phyloP scores from a whole-genome alignment of 768 basidiomycete species.

The Termitomyces sp. region DNA sequence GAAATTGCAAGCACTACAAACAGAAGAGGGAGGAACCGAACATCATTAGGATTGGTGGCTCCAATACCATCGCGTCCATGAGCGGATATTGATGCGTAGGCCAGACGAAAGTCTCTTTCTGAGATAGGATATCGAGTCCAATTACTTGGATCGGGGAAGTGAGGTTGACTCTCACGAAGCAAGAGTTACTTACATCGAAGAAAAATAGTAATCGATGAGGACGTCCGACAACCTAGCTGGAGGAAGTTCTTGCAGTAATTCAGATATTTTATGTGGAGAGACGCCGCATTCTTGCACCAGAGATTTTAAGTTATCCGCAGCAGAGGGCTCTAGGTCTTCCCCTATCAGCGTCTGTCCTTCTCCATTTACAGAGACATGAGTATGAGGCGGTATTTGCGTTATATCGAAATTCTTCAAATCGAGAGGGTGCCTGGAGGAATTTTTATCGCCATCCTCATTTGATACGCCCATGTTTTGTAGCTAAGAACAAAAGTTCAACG shows the following conservation, averaged over 20 bases:
- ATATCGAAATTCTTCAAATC: constrained; percentile 13
- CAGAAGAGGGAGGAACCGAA: constrained; percentile 84
- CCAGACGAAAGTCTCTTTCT: constrained; percentile 72
- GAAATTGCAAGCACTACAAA: constrained; percentile 91
- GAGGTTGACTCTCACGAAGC: constrained; percentile 9
- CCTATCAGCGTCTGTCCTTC: constrained; percentile 25
- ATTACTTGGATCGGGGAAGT: constrained; percentile 47
- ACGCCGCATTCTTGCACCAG: constrained; percentile 93
- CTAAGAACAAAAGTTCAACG: constrained; percentile 7
- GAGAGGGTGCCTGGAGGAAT: constrained; percentile 6
- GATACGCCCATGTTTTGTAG: constrained; percentile 23
- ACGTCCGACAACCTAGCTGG: constrained; percentile 69
- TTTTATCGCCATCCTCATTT: constrained; percentile 8
- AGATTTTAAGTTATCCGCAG: constrained; percentile 79
- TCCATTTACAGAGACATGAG: constrained; percentile 2
- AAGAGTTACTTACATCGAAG: constrained; percentile 44
- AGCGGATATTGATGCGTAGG: constrained; percentile 59
- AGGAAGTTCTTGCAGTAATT: constrained; percentile 85
- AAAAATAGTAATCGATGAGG: constrained; percentile 81
- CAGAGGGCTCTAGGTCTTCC: constrained; percentile 44
- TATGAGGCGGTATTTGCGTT: constrained; percentile 1
- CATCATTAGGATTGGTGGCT: constrained; percentile 64
- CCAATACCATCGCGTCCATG: constrained; percentile 58
- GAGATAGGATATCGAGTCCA: constrained; percentile 93
- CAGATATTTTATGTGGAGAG: constrained; percentile 83